Evolutionary conservation across 768 basidiomycete species (phyloP).

Genomic region (Rubroboletus satanas): DNA sequence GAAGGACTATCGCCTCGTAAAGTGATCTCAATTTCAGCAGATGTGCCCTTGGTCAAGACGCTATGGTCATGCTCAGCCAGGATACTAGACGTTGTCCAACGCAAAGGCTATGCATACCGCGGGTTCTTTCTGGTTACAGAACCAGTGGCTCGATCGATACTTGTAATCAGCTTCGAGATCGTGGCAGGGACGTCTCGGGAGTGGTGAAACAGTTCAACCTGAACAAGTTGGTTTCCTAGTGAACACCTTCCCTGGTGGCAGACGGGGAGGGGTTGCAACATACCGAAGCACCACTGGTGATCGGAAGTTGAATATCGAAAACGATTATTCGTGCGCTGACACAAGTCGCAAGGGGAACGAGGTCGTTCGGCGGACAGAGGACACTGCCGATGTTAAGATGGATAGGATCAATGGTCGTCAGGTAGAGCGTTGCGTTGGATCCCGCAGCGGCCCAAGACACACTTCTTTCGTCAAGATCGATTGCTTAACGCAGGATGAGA

Average conservation of each 20-base stretch:
- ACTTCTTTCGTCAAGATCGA: conserved; percentile 75
- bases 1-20: conserved; percentile 56
- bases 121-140: conserved; percentile 73
- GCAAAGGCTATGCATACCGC: conserved; percentile 43
- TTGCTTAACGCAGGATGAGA: conserved; percentile 53
- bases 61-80: conserved; percentile 38
- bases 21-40: conserved; percentile 83
- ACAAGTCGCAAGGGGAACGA: conserved; percentile 69
- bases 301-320: conserved; percentile 88
- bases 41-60: conserved; percentile 77
- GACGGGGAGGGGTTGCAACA: conserved; percentile 14
- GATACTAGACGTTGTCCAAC: neutral
- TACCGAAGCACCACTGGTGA: conserved; percentile 84
- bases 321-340: conserved; percentile 90
- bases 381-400: conserved; percentile 87
- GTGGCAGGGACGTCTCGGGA: conserved; percentile 90
- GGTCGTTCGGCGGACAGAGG: conserved; percentile 68
- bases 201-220: conserved; percentile 95
- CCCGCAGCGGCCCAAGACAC: conserved; percentile 90
- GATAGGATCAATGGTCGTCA: conserved; percentile 81
- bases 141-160: conserved; percentile 75
- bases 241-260: neutral
- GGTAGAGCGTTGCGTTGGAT: conserved; percentile 79
- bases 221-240: neutral
- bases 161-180: conserved; percentile 73